Evolutionary conservation across 2,329 filamentous ascomycete species (phyloP).

Genomic region (Neonectria faginata): DNA sequence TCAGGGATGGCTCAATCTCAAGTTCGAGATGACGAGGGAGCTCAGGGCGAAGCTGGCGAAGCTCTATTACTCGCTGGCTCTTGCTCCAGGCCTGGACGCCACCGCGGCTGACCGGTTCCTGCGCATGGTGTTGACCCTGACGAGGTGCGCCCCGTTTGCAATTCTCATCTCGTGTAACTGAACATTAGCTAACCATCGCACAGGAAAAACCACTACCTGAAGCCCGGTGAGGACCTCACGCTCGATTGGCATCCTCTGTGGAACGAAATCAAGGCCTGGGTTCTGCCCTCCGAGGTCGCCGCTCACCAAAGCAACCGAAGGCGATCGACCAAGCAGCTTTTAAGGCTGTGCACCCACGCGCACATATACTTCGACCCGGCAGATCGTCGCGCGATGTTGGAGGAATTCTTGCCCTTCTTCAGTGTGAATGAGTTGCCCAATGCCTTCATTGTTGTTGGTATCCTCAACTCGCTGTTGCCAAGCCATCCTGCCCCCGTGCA

Average conservation of each 20-base stretch:
- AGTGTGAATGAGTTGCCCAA: conserved; percentile 93
- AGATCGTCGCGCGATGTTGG: conserved; percentile 83
- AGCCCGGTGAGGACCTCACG: conserved; percentile 86
- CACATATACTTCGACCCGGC: conserved; percentile 93
- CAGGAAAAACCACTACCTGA: conserved; percentile 95
- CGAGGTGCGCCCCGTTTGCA: conserved; percentile 74
- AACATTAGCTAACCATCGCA: conserved; percentile 27
- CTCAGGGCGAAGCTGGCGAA: conserved; percentile 86
- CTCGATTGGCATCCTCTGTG: conserved; percentile 95
- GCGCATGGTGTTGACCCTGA: conserved; percentile 95
- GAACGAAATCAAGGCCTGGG: conserved; percentile 90
- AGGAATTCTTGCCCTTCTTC: conserved; percentile 87
- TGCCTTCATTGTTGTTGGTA: conserved; percentile 90
- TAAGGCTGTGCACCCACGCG: conserved; percentile 90
- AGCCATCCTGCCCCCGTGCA: conserved; percentile 81
- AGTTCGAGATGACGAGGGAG: conserved; percentile 93
- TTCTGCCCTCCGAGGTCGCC: conserved; percentile 86
- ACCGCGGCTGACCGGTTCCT: conserved; percentile 88
- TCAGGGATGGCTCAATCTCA: conserved; percentile 92
- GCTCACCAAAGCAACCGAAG: conserved; percentile 68
- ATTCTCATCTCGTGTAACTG: conserved; percentile 18
- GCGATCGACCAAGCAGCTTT: conserved; percentile 72
- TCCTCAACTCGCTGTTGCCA: conserved; percentile 88
- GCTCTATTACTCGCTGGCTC: conserved; percentile 92
- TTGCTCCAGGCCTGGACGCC: conserved; percentile 89